Percentiles rank a stretch among this genome's conserved stretches.
Conservation (phyloP, 208 protist species). For the Blechomonas ayalai region DNA sequence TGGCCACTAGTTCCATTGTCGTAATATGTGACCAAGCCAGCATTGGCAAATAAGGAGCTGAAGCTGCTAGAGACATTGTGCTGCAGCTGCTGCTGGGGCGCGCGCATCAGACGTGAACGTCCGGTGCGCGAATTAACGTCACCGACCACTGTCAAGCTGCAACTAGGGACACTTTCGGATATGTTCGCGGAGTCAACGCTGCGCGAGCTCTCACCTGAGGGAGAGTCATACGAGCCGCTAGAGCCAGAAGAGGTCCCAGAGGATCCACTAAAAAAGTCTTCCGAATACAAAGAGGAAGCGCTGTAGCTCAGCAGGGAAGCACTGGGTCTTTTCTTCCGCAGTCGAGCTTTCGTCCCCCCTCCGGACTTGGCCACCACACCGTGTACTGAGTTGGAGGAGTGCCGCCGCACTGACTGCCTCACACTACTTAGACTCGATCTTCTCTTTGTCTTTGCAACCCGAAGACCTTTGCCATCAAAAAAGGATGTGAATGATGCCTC, state of each 20-base stretch:
- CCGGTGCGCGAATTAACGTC: slow-evolving; percentile 5
- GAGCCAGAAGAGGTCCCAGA: too few species aligned
- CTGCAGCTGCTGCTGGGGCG: slow-evolving; percentile 6
- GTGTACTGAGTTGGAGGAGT: too few species aligned
- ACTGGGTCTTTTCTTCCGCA: too few species aligned
- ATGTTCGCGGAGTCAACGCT: slow-evolving; percentile 30
- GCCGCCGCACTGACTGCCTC: too few species aligned
- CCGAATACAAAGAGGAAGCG: not conserved
- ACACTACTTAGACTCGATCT: too few species aligned
- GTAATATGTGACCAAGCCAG: slow-evolving; percentile 30
- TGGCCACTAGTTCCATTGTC: slow-evolving; percentile 17
- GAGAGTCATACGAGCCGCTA: too few species aligned
- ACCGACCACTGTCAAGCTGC: slow-evolving; percentile 43
- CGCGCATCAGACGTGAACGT: slow-evolving; percentile 8
- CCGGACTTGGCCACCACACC: too few species aligned
- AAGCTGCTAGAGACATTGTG: slow-evolving; percentile 22
- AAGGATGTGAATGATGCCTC: slow-evolving; percentile 32
- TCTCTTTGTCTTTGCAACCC: too few species aligned
- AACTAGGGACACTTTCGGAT: slow-evolving; percentile 68
- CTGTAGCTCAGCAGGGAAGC: slow-evolving; percentile 58
- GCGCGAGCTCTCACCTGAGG: too few species aligned
- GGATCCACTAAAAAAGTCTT: not conserved
- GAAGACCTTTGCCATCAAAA: slow-evolving; percentile 15
- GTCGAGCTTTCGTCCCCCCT: too few species aligned
- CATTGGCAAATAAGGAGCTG: slow-evolving; percentile 32